A percentile compares a stretch with the other conserved stretches of the same genome.
These are phyloP conservation scores for Protomyces lactucae-debilis DNA, from an alignment of 1,139 yeast species.

Conservation along the genomic window DNA sequence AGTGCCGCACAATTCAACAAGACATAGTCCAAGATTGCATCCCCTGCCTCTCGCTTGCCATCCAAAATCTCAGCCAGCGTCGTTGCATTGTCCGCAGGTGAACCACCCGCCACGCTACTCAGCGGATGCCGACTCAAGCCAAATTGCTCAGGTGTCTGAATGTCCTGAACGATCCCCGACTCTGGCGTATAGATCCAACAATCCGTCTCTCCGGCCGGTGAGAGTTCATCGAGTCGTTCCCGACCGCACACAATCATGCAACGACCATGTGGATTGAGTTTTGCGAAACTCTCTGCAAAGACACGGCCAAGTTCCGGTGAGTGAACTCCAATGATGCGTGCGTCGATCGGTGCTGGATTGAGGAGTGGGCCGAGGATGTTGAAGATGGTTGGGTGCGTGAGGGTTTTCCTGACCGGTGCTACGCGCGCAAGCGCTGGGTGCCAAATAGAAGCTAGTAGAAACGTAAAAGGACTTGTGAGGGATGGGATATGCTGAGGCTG, in stretches of 20 bases:
- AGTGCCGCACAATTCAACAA: constrained; percentile 81
- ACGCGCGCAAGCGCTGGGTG: constrained; percentile 90
- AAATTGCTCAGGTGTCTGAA: constrained; percentile 58
- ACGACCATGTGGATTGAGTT: constrained; percentile 53
- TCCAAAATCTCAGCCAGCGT: constrained; percentile 51
- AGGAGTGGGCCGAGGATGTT: constrained; percentile 87
- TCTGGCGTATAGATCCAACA: constrained; percentile 51
- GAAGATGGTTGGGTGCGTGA: constrained; percentile 90
- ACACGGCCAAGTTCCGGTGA: constrained; percentile 71
- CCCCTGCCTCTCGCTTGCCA: constrained; percentile 46
- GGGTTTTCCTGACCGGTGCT: constrained; percentile 64
- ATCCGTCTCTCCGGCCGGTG: constrained; percentile 76
- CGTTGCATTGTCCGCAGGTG: constrained; percentile 78
- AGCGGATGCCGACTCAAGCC: constrained; percentile 73
- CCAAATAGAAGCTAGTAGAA: constrained; percentile 87
- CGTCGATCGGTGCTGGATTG: constrained; percentile 80
- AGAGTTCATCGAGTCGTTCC: constrained; percentile 84
- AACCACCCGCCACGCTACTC: constrained; percentile 67
- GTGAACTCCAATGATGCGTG: constrained; percentile 85
- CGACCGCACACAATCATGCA: constrained; percentile 88
- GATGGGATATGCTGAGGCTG: constrained; percentile 51
- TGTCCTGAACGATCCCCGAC: constrained; percentile 37
- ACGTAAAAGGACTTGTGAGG: constrained; percentile 48
- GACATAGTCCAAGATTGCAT: constrained; percentile 80
- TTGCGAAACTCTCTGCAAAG: constrained; percentile 73